Conservation (phyloP, 371 early-diverging fungal genomes). For the Apophysomyces sp. region DNA sequence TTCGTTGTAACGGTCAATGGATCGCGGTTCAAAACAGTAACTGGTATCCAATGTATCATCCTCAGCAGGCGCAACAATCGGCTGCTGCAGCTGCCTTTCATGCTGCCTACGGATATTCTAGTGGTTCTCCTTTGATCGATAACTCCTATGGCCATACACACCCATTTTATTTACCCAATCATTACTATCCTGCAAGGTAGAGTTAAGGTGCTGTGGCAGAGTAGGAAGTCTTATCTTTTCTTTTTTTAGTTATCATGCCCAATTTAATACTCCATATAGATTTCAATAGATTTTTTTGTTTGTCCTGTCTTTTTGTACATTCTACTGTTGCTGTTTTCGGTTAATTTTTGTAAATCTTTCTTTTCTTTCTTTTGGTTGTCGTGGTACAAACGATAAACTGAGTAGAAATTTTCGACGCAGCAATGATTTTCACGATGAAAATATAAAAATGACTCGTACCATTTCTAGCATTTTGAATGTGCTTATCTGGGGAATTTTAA, state of each 20-base stretch:
- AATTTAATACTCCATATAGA: neutral
- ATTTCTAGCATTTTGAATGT: neutral
- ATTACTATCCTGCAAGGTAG: neutral
- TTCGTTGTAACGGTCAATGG: neutral
- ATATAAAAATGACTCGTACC: neutral
- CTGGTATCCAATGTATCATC: conserved; percentile 1
- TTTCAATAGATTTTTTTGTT: neutral
- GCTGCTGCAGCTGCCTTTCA: neutral
- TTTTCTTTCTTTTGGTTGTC: neutral
- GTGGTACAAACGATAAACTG: neutral
- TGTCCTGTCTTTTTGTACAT: neutral
- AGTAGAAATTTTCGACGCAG: neutral
- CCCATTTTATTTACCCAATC: neutral
- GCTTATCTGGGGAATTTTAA: too few relatives aligned
- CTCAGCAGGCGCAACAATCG: neutral
- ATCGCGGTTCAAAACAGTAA: neutral
- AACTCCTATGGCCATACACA: neutral
- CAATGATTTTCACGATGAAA: neutral
- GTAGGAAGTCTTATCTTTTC: neutral
- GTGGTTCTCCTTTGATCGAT: neutral
- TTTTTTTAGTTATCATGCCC: neutral
- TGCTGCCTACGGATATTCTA: neutral
- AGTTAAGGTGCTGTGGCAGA: neutral
- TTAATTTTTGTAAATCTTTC: neutral
- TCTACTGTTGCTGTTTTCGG: neutral